Conservation (phyloP, 2,329 filamentous ascomycete species). For the Talaromyces rugulosus region DNA sequence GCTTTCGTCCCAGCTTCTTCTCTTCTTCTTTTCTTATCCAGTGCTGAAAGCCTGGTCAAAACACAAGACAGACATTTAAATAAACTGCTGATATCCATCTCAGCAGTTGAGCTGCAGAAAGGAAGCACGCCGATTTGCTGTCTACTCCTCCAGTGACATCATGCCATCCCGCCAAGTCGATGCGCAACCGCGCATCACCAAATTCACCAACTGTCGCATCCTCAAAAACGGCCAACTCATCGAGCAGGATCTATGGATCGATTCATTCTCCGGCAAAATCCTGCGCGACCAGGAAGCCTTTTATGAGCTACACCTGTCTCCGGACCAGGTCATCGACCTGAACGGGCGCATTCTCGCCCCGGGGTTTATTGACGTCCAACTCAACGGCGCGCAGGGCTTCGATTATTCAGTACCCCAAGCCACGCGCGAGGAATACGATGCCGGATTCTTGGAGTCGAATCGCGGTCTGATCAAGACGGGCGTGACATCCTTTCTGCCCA, state of each 20-base stretch:
- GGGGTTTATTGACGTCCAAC: conserved; percentile 84
- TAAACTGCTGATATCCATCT: neutral
- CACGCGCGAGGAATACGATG: conserved; percentile 64
- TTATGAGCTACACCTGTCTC: conserved; percentile 45
- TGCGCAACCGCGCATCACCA: conserved; percentile 58
- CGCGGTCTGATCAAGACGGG: conserved; percentile 69
- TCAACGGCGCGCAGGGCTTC: conserved; percentile 90
- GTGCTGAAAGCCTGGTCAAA: neutral
- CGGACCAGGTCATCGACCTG: conserved; percentile 73
- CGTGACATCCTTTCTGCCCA: conserved; percentile 84
- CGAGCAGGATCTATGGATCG: conserved; percentile 82
- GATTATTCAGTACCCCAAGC: conserved; percentile 77
- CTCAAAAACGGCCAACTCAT: conserved; percentile 65
- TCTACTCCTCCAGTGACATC: conserved; percentile 20
- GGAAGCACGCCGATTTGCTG: too few species aligned
- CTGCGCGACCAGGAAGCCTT: conserved; percentile 63
- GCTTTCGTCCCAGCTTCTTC: neutral
- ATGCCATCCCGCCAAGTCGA: conserved; percentile 29
- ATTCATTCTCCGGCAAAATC: conserved; percentile 75
- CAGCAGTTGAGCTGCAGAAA: too few species aligned
- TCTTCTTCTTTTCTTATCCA: neutral
- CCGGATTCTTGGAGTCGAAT: conserved; percentile 69
- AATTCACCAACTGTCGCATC: conserved; percentile 83
- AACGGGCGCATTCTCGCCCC: conserved; percentile 78
- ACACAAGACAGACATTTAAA: neutral